These are phyloP conservation scores for Penicillium sp. DNA, from an alignment of 2,329 filamentous ascomycete genomes.

Conservation along the genomic window DNA sequence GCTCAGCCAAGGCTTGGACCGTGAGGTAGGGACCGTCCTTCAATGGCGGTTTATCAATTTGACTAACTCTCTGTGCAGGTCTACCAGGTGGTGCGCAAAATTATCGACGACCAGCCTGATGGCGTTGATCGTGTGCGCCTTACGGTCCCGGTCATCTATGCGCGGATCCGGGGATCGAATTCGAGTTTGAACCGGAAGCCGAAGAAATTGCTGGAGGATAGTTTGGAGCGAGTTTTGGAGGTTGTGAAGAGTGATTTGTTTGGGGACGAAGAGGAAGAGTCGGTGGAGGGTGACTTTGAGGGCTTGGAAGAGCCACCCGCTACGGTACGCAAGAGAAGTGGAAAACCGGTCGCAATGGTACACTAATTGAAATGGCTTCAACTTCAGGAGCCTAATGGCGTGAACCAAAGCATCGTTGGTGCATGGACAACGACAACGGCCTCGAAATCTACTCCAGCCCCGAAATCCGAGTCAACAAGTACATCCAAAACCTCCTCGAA, in stretches of 20 bases:
- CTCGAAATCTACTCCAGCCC: conserved; percentile 33
- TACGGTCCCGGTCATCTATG: conserved; percentile 68
- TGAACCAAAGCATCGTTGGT: conserved; percentile 68
- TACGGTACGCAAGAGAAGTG: conserved; percentile 31
- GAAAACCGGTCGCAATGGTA: background rate
- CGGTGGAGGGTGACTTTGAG: conserved; percentile 56
- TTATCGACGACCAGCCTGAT: conserved; percentile 68
- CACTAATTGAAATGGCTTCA: conserved; percentile 1
- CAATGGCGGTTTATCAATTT: conserved; percentile 1
- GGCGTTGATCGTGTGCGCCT: conserved; percentile 53
- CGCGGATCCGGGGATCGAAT: conserved; percentile 81
- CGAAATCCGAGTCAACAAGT: conserved; percentile 36
- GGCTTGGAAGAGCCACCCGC: conserved; percentile 48
- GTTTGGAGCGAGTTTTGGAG: conserved; percentile 78
- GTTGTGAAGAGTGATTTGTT: conserved; percentile 68
- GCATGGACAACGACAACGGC: conserved; percentile 54
- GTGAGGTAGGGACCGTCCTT: conserved; percentile 55
- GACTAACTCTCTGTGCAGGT: conserved; percentile 52
- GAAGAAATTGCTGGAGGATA: conserved; percentile 79
- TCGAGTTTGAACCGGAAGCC: conserved; percentile 81
- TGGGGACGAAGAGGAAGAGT: conserved; percentile 58
- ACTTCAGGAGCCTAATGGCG: conserved; percentile 59
- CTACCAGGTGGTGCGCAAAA: conserved; percentile 77
- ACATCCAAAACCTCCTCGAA: conserved; percentile 47
- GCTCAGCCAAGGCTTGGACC: conserved; percentile 63